Evolutionary conservation across 768 basidiomycete species (phyloP).

Genomic region (Tylopilus vinaceipallidus): DNA sequence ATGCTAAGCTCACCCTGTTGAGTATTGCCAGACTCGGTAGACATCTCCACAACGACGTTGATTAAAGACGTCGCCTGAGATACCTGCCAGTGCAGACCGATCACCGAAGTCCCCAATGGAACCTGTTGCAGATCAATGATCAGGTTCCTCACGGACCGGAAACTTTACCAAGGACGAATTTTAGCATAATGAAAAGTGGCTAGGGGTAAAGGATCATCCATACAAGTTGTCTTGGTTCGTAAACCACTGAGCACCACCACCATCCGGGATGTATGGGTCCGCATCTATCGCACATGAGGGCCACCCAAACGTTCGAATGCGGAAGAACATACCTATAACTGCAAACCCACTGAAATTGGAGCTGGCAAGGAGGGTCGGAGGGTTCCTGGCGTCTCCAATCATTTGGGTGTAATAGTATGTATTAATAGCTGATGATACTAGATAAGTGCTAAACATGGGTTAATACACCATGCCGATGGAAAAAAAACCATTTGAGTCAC

Average conservation of each 20-base stretch:
- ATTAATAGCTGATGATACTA: conserved; percentile 62
- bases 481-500: conserved; percentile 31
- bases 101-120: conserved; percentile 50
- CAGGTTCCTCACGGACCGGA: conserved; percentile 72
- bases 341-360: conserved; percentile 63
- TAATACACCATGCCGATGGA: background rate
- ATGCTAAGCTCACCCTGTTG: conserved; percentile 70
- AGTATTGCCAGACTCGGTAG: conserved; percentile 53
- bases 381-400: conserved; percentile 68
- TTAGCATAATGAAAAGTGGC: background rate
- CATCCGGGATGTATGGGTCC: conserved; percentile 66
- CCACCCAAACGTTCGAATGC: too few species aligned
- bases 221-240: conserved; percentile 26
- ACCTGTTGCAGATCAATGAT: conserved; percentile 64
- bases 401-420: conserved; percentile 77
- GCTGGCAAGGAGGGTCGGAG: conserved; percentile 65
- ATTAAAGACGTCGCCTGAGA: conserved; percentile 72
- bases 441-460: conserved; percentile 50
- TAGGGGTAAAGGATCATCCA: background rate
- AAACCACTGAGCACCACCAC: conserved; percentile 32
- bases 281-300: too few species aligned
- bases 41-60: conserved; percentile 73
- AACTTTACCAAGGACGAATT: conserved; percentile 36
- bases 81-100: conserved; percentile 84
- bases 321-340: conserved; percentile 55